A percentile compares a stretch with the other conserved stretches of the same genome.
phyloP scores from a whole-genome alignment of 2,329 filamentous ascomycete genomes.

The Penicillium sclerotiorum region DNA sequence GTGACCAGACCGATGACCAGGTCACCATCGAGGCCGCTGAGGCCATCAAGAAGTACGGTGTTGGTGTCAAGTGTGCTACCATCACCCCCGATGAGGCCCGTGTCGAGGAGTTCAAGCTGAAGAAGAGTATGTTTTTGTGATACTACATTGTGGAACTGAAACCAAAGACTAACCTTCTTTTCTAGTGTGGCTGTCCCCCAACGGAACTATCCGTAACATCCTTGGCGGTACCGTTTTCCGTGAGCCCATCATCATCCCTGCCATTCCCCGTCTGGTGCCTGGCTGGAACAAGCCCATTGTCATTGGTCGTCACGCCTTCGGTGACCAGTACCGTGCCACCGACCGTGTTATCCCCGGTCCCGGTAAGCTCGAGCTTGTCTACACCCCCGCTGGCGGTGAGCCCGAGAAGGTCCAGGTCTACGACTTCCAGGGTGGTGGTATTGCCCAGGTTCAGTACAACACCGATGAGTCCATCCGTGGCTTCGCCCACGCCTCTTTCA shows the following conservation, averaged over 20 bases:
- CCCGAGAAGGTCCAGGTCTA: slow-evolving; percentile 87
- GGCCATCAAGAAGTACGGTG: slow-evolving; percentile 98
- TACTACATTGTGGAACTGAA: slow-evolving; percentile 1
- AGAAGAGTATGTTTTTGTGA: slow-evolving; percentile 72
- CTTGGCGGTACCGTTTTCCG: slow-evolving; percentile 96
- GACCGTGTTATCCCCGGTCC: slow-evolving; percentile 80
- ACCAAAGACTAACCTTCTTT: slow-evolving; percentile 15
- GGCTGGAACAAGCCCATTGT: slow-evolving; percentile 99
- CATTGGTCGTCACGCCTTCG: slow-evolving; percentile 97
- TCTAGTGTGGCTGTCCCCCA: slow-evolving; percentile 95
- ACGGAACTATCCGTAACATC: slow-evolving; percentile 77
- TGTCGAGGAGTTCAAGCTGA: slow-evolving; percentile 97
- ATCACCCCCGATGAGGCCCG: slow-evolving; percentile 97
- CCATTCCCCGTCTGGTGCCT: slow-evolving; percentile 88
- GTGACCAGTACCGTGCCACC: slow-evolving; percentile 97
- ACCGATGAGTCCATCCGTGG: slow-evolving; percentile 92
- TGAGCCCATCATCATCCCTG: slow-evolving; percentile 94
- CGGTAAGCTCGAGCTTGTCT: slow-evolving; percentile 93
- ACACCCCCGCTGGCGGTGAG: slow-evolving; percentile 77
- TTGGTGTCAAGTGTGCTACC: slow-evolving; percentile 98
- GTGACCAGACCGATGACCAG: slow-evolving; percentile 93
- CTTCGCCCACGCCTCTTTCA: slow-evolving; percentile 96
- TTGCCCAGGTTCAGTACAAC: slow-evolving; percentile 97
- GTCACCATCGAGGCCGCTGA: slow-evolving; percentile 94
- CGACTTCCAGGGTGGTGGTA: slow-evolving; percentile 82